Evolutionary conservation across 345 rosid genomes (phyloP), one percentile per base, ranked within the genome.

Genomic region (Turnera subulata): DNA sequence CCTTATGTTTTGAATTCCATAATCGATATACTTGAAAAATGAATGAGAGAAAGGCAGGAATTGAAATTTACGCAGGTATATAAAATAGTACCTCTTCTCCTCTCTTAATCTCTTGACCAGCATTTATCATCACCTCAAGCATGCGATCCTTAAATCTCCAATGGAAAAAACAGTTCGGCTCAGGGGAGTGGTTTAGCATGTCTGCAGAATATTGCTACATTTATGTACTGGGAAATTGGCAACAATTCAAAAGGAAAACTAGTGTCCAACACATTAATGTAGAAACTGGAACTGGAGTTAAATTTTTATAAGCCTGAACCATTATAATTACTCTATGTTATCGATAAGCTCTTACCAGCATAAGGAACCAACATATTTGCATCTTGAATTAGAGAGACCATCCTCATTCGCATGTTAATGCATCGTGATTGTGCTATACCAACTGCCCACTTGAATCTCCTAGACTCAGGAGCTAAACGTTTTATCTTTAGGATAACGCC

Each of bases 41-140:
- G 62, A 68, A 23, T 52, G n/a, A n/a, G n/a, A n/a, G n/a, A n/a
- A n/a, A n/a, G n/a, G 35, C 35, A 53, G 64, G 62, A 24, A 18
- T 25, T 48, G 62, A 32, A 49, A 51, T 29, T 64, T 21, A 23
- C 56, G 45, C 39, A 11, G 64, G 29, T 32, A 51, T 9, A 15
- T 47, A 38, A 16, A 57, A 42, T 12, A 10, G 67, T 79, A 89
- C 98, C 95, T 86, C 89, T 61, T 92, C 96, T 50, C 96, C 96
- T 68, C 80, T 86, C 65, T 60, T 80, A 53, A 92, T 81, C 23
- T 59, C 61, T 60, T 84, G 96, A 40, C 96, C 95, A 49, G 96
- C 96, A 71, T 89, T 89, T 71, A 91, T 84, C 98, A 92, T 83
- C 69, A 92, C 96, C 68, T 89, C 98, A 53, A 92, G 91, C 85